Evolutionary conservation across 2,329 filamentous ascomycete genomes (phyloP), one percentile per base, ranked within the genome.

Genomic region (Fusarium sp.): DNA sequence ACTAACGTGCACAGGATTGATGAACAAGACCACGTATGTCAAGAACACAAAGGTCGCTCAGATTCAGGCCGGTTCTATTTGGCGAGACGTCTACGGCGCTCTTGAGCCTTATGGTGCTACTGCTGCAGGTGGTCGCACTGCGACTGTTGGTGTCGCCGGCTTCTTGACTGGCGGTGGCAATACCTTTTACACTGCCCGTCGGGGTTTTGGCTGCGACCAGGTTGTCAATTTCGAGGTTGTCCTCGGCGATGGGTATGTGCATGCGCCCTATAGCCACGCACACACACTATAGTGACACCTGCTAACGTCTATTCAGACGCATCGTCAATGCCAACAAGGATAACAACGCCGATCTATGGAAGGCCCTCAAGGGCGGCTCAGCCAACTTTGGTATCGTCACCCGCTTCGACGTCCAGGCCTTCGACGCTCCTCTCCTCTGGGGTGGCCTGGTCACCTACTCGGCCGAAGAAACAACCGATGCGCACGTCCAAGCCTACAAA

Each of bases 211-310:
- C 11, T 85, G 83, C 56, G 86, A 86, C 62, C 84, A 82, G 38
- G 81, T 87, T 5, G 64, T 79, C 39, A 81, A 80, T 51, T 85
- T 85, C 65, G 82, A 81, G 57, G 81, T 86, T 4, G 81, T 88
- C 3, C 83, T 84, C 10, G 44, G 36, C 3, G 42, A 66, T 3
- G 61, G 64, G 64, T 66, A 44, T 20, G 28, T 8, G 11, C 9
- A 9, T 3, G 10, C 13, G 14, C 15, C 2, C 7, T 3, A 53
- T 4, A 36, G 1, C 3, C 2, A 6, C 22, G 3, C 30, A 4
- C 13, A 14, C 12, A 12, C 30, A 11, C 30, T 31, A 31, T 31
- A 31, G 30, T 8, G 30, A 12, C 30, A 31, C 15, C 2, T 7
- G 4, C 24, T 60, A 28, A 66, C n/a, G 16, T 15, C 31, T 2